Evolutionary conservation across 2,329 filamentous ascomycete genomes (phyloP).

Genomic region (Orbilia ellipsospora): DNA sequence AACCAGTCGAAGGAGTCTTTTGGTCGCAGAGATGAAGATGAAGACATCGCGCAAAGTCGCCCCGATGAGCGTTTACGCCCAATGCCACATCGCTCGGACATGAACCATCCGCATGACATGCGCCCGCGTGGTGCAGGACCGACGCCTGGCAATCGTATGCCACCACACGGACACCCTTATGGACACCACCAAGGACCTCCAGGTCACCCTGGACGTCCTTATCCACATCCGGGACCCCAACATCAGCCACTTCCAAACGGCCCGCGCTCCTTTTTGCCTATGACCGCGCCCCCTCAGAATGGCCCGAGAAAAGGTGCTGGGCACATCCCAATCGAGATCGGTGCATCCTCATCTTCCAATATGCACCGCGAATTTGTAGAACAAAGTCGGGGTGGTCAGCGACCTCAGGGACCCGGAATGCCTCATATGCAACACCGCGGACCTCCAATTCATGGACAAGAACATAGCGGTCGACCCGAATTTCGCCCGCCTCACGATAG

Average conservation of each 20-base stretch:
- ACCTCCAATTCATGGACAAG: conserved; percentile 28
- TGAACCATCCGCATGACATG: conserved; percentile 38
- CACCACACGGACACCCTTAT: conserved; percentile 23
- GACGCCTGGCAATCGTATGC: conserved; percentile 30
- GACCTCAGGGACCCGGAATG: conserved; percentile 42
- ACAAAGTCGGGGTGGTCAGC: conserved; percentile 32
- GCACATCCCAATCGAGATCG: conserved; percentile 46
- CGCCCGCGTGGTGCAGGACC: conserved; percentile 43
- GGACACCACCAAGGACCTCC: conserved; percentile 31
- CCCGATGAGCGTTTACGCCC: conserved; percentile 33
- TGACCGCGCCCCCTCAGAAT: conserved; percentile 30
- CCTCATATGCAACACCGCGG: conserved; percentile 38
- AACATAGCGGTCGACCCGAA: conserved; percentile 19
- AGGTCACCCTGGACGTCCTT: conserved; percentile 17
- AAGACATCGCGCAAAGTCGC: conserved; percentile 20
- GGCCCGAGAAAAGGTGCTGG: conserved; percentile 29
- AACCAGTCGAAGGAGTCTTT: conserved; percentile 51
- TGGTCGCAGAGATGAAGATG: conserved; percentile 40
- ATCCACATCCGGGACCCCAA: conserved; percentile 31
- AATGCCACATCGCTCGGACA: conserved; percentile 36
- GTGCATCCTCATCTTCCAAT: conserved; percentile 35
- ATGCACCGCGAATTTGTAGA: conserved; percentile 53
- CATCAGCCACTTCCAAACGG: conserved; percentile 28
- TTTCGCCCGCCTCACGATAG: conserved; percentile 49
- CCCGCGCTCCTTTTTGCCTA: conserved; percentile 42